phyloP scores from a whole-genome alignment of 2,329 filamentous ascomycete genomes.

The Pyricularia sp. region DNA sequence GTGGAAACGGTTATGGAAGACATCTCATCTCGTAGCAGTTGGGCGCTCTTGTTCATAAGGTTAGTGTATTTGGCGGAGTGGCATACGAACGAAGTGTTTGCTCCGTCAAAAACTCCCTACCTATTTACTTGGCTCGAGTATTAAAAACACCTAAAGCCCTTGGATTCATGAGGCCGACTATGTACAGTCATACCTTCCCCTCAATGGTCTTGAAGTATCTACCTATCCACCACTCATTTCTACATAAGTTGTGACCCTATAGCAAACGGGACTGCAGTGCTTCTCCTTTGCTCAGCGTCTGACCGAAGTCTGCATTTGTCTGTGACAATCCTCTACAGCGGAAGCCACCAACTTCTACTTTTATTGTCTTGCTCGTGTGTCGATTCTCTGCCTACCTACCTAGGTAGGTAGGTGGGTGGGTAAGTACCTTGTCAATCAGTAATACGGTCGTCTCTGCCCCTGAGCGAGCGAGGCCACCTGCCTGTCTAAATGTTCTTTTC shows the following conservation, averaged over 20 bases:
- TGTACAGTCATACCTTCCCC: neutral
- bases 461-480: too few species aligned
- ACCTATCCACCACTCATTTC: neutral
- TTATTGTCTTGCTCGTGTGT: too few species aligned
- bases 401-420: too few species aligned
- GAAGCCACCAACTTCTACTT: too few species aligned
- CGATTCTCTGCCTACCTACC: too few species aligned
- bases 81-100: neutral
- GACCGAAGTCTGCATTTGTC: neutral
- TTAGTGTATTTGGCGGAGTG: neutral
- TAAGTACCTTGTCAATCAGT: too few species aligned
- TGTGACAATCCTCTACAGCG: too few species aligned
- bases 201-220: neutral
- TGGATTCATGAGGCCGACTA: neutral
- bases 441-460: too few species aligned
- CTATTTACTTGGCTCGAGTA: too few species aligned
- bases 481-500: too few species aligned
- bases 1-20: neutral
- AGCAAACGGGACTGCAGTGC: neutral
- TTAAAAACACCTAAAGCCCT: too few species aligned
- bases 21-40: neutral
- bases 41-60: neutral
- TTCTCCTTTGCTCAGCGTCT: neutral
- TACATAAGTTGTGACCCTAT: neutral
- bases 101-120: too few species aligned